Conservation (phyloP, 2,329 filamentous ascomycete species). For the Sarocladiaceae sp. region DNA sequence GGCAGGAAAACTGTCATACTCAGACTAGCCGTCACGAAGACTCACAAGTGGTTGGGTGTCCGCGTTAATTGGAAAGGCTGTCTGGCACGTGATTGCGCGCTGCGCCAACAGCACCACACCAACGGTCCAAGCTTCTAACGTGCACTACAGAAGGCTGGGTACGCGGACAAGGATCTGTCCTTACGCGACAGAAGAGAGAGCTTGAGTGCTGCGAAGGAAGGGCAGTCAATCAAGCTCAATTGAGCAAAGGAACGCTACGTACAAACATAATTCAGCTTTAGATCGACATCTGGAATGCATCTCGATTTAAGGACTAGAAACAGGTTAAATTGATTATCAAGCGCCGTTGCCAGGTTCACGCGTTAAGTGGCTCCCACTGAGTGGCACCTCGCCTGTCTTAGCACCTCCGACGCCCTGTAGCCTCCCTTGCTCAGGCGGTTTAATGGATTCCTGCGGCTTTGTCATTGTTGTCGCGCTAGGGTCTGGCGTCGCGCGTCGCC, state of each 20-base stretch:
- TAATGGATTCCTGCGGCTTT: slow-evolving; percentile 19
- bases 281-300: slow-evolving; percentile 1
- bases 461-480: slow-evolving; percentile 22
- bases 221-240: neutral
- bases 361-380: slow-evolving; percentile 2
- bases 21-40: neutral
- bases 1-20: neutral
- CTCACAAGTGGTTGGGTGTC: neutral
- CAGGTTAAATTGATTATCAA: slow-evolving; percentile 9
- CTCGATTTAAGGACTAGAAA: neutral
- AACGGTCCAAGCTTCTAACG: neutral
- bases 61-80: neutral
- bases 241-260: neutral
- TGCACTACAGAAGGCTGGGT: no score
- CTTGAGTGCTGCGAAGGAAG: neutral
- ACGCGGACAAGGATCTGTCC: neutral
- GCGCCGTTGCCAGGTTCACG: slow-evolving; percentile 7
- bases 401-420: neutral
- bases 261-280: neutral
- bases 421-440: slow-evolving; percentile 8
- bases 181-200: neutral
- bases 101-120: neutral
- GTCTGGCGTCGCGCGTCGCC: slow-evolving; percentile 18
- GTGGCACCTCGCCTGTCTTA: neutral
- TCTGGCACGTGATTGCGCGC: slow-evolving; percentile 7